Conservation (phyloP, 2,329 filamentous ascomycete species). For the Nemania diffusa region DNA sequence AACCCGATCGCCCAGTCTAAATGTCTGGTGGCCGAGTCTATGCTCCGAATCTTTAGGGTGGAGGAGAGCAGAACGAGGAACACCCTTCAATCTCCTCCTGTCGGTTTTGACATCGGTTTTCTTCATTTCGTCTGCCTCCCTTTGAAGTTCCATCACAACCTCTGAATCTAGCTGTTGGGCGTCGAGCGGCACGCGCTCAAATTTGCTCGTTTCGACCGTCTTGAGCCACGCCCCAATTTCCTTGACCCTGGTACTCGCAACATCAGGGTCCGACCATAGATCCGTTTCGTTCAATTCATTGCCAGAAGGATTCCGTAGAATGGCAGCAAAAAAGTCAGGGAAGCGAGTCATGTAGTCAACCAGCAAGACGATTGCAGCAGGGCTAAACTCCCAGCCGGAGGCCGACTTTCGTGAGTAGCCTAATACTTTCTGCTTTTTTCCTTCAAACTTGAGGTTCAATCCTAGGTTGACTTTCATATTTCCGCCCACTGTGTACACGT, state of each 20-base stretch:
- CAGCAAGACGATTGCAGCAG: conserved; percentile 82
- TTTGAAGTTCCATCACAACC: conserved; percentile 82
- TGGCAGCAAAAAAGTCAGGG: conserved; percentile 92
- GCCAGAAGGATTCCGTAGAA: conserved; percentile 85
- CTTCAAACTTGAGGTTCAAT: conserved; percentile 96
- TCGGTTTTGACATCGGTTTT: conserved; percentile 63
- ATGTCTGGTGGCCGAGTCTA: conserved; percentile 84
- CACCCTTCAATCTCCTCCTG: conserved; percentile 77
- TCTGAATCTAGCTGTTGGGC: conserved; percentile 96
- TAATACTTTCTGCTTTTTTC: conserved; percentile 92
- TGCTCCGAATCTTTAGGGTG: conserved; percentile 98
- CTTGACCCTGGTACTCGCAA: conserved; percentile 84
- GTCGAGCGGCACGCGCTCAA: conserved; percentile 95
- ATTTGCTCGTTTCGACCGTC: conserved; percentile 86
- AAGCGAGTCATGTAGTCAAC: conserved; percentile 92
- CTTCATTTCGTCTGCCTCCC: conserved; percentile 73
- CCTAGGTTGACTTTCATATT: conserved; percentile 84
- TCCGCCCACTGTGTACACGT: conserved; percentile 80
- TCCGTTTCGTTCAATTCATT: conserved; percentile 87
- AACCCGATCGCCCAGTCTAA: conserved; percentile 86
- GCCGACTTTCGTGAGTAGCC: conserved; percentile 90
- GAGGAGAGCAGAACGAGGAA: conserved; percentile 86
- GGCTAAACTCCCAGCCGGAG: conserved; percentile 95
- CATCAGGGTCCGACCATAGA: conserved; percentile 78
- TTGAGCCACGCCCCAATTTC: conserved; percentile 96